Conservation (phyloP, 177 flowering plant genomes). For the Vitis hybrid region DNA sequence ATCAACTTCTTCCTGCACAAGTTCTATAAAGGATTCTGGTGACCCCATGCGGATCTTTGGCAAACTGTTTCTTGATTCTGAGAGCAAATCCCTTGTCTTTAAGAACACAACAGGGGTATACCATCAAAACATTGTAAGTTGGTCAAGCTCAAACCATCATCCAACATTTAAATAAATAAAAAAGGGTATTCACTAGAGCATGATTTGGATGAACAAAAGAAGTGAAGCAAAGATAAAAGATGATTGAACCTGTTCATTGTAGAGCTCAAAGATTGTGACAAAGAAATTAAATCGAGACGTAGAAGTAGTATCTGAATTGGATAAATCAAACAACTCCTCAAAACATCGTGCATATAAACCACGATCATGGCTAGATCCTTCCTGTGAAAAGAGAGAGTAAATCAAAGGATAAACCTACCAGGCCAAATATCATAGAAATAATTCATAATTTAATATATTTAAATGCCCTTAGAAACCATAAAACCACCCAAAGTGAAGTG, state of each 20-base stretch:
- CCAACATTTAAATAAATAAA: not conserved
- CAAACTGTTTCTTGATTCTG: slow-evolving; percentile 42
- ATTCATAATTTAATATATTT: too few species aligned
- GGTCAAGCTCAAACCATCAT: not conserved
- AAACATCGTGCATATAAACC: slow-evolving; percentile 89
- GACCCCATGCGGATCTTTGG: slow-evolving; percentile 58
- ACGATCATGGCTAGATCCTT: slow-evolving; percentile 94
- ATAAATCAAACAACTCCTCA: slow-evolving; percentile 97
- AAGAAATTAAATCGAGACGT: slow-evolving; percentile 66
- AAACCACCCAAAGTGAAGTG: too few species aligned
- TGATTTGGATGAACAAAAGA: not conserved
- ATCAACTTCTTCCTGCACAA: slow-evolving; percentile 77
- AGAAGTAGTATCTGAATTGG: slow-evolving; percentile 81
- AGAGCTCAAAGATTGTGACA: slow-evolving; percentile 75
- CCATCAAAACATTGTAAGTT: slow-evolving; percentile 9
- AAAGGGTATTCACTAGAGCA: slow-evolving; percentile 1
- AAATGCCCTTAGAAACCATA: too few species aligned
- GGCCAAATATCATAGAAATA: not conserved
- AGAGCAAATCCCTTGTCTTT: slow-evolving; percentile 79
- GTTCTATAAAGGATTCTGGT: slow-evolving; percentile 55
- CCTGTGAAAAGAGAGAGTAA: slow-evolving; percentile 50
- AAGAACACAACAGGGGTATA: slow-evolving; percentile 17
- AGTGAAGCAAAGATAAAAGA: not conserved
- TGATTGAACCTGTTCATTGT: slow-evolving; percentile 81
- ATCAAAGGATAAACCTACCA: slow-evolving; percentile 4